Percentiles rank a stretch among this genome's conserved stretches.
Conservation (phyloP, 306 rosid genomes). For the Hippophae gyantsensis region DNA sequence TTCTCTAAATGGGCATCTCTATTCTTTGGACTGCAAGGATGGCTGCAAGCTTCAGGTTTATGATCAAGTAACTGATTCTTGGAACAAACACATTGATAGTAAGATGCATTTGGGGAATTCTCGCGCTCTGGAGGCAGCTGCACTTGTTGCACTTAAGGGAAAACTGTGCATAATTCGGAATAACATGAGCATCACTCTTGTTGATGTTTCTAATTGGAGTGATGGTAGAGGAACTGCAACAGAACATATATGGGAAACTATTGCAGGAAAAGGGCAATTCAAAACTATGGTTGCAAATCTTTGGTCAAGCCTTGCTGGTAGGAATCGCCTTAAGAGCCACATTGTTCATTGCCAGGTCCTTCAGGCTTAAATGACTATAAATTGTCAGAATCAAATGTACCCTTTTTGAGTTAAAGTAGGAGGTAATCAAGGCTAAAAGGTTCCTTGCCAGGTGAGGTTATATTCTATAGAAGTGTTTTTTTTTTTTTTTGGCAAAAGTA, state of each 20-base stretch:
- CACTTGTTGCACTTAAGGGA: constrained; percentile 63
- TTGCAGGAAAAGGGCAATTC: constrained; percentile 70
- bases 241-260: constrained; percentile 69
- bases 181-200: constrained; percentile 72
- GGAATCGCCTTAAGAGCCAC: constrained; percentile 77
- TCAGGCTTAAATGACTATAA: constrained; percentile 49
- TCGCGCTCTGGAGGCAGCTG: constrained; percentile 64
- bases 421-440: neutral
- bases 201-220: constrained; percentile 48
- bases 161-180: constrained; percentile 67
- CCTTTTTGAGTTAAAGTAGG: neutral
- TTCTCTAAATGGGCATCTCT: constrained; percentile 59
- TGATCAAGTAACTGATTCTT: constrained; percentile 50
- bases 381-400: constrained; percentile 12
- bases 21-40: constrained; percentile 77
- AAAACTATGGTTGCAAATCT: constrained; percentile 68
- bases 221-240: constrained; percentile 40
- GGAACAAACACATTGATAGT: constrained; percentile 65
- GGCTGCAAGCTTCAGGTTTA: constrained; percentile 67
- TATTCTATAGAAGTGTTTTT: too few species aligned
- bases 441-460: too few species aligned
- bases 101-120: constrained; percentile 65
- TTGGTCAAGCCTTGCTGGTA: constrained; percentile 74
- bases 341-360: constrained; percentile 87
- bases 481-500: too few species aligned